Percentiles rank a stretch among this genome's conserved stretches.
Conservation (phyloP, 768 basidiomycete species). For the Collybiopsis confluens region DNA sequence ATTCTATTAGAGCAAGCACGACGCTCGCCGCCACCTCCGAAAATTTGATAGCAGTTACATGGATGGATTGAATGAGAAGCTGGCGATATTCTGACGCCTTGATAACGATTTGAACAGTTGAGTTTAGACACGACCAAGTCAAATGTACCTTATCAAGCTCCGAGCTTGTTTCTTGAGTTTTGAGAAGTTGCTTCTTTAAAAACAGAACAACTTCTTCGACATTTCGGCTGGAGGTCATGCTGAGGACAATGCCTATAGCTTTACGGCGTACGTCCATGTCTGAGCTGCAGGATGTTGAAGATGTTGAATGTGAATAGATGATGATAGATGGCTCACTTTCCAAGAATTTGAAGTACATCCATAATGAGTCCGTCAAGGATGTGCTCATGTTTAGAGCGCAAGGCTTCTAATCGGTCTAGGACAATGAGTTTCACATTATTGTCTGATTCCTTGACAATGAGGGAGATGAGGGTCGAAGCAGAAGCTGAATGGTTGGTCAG, state of each 20-base stretch:
- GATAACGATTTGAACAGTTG: not conserved
- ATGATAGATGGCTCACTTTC: conserved; percentile 44
- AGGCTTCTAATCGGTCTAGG: conserved; percentile 79
- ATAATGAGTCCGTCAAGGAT: conserved; percentile 89
- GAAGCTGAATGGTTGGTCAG: conserved; percentile 52
- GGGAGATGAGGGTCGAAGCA: conserved; percentile 80
- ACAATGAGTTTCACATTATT: conserved; percentile 99
- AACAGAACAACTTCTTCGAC: conserved; percentile 95
- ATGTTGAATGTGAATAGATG: not conserved
- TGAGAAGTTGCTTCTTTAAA: conserved; percentile 96
- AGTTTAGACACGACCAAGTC: not conserved
- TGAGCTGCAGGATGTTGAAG: conserved; percentile 43
- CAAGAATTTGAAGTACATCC: conserved; percentile 90
- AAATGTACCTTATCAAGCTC: conserved; percentile 82
- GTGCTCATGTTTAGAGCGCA: conserved; percentile 82
- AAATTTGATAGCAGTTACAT: conserved; percentile 93
- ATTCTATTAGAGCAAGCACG: conserved; percentile 90
- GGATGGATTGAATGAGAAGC: conserved; percentile 94
- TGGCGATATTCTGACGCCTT: conserved; percentile 94
- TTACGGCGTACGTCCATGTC: conserved; percentile 97
- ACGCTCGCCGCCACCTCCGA: conserved; percentile 95
- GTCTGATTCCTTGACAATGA: conserved; percentile 93
- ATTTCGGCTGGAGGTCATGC: conserved; percentile 90
- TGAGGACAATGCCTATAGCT: conserved; percentile 83
- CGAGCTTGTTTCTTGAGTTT: conserved; percentile 69